Evolutionary conservation across 202 grass and related monocot genomes (phyloP), one percentile per base, ranked within the genome.

Genomic region (Panicum virgatum): DNA sequence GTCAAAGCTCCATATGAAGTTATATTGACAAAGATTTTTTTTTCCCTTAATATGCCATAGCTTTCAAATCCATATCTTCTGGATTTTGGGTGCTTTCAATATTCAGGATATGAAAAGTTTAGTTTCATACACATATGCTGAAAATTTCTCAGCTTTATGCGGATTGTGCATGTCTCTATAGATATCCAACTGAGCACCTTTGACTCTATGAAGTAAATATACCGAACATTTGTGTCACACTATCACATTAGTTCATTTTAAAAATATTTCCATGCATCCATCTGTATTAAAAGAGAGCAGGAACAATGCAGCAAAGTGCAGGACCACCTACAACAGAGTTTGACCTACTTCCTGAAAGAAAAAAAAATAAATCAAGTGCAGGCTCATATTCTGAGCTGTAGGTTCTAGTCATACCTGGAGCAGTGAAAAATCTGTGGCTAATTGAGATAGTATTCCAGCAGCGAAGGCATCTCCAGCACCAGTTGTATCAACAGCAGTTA

Each of bases 401-500:
- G 62, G 44, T 80, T 27, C 23, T 46, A 69, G 46, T 62, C 46
- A 83, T 92, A 99, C 96, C 93, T 93, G 86, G 62, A 99, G 84
- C 47, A 99, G 67, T 72, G 93, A 92, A 75, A 84, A 77, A 86
- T 96, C 89, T 20, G 51, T 68, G 13, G 81, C 90, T 77, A 99
- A 77, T 72, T 93, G 78, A 42, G 87, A 93, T 74, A 96, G 86
- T 61, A 99, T 63, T 80, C 96, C 96, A 78, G 96, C 93, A 73
- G 93, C 91, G 73, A 99, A 99, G 40, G 93, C 91, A 96, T 99
- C 96, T 65, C 96, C 96, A 92, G 96, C 96, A 79, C 96, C 96
- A 82, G 96, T 99, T 72, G 96, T 86, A 63, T 99, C 96, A 38
- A 99, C 89, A 78, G 89, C 86, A 43, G 75, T 70, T 54, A 96